These are phyloP conservation scores for Asterophora lycoperdoides DNA, from an alignment of 768 basidiomycete genomes.

Conservation along the genomic window DNA sequence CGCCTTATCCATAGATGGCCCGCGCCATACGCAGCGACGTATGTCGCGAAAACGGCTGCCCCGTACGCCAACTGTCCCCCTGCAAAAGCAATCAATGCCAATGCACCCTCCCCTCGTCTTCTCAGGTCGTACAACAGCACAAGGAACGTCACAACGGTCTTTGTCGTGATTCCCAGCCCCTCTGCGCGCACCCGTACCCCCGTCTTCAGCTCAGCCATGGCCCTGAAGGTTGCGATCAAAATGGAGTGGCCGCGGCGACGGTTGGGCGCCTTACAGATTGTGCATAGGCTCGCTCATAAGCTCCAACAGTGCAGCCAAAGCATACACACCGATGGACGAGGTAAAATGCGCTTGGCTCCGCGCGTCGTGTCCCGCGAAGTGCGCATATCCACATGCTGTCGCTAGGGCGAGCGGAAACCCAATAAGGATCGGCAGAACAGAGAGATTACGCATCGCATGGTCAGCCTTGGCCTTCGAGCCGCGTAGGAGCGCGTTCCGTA, in stretches of 20 bases:
- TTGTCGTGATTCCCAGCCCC: conserved; percentile 72
- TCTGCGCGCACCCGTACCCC: conserved; percentile 79
- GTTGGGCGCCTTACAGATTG: conserved; percentile 46
- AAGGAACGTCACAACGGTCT: conserved; percentile 69
- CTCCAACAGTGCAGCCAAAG: conserved; percentile 69
- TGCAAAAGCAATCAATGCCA: conserved; percentile 80
- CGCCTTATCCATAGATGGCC: conserved; percentile 29
- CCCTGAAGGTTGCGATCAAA: conserved; percentile 32
- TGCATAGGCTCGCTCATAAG: conserved; percentile 81
- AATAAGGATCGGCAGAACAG: conserved; percentile 60
- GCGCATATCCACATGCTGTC: conserved; percentile 50
- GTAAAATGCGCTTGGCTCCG: conserved; percentile 61
- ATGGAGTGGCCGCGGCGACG: conserved; percentile 1
- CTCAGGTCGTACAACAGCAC: conserved; percentile 51
- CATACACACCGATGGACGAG: conserved; percentile 64
- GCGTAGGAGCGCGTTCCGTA: conserved; percentile 83
- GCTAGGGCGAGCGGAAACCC: conserved; percentile 62
- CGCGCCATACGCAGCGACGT: conserved; percentile 41
- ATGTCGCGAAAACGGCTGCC: conserved; percentile 49
- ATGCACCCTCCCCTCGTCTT: conserved; percentile 28
- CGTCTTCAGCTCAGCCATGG: conserved; percentile 64
- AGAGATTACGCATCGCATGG: conserved; percentile 41
- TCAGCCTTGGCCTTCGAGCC: conserved; percentile 24
- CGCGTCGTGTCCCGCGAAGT: conserved; percentile 49
- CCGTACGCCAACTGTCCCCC: conserved; percentile 80